phyloP scores from a whole-genome alignment of 148 eudicot species.

The Rhododendron ferrugineum region DNA sequence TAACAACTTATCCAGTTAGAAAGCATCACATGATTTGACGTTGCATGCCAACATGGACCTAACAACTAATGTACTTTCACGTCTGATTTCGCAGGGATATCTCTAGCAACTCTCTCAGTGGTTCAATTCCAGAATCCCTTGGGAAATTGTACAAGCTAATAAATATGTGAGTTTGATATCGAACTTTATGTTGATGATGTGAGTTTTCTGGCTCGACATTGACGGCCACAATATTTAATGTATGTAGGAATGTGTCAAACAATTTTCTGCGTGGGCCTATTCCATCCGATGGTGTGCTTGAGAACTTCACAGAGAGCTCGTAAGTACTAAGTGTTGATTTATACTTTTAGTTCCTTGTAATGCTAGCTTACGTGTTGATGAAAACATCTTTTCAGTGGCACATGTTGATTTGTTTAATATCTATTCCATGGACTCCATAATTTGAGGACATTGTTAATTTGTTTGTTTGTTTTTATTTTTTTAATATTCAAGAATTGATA shows the following conservation, averaged over 20 bases:
- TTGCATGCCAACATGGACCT: background rate
- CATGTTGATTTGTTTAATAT: background rate
- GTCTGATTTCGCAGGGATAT: conserved; percentile 57
- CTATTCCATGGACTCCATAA: background rate
- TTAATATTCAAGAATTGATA: background rate
- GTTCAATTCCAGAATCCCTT: conserved; percentile 74
- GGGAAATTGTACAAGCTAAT: conserved; percentile 68
- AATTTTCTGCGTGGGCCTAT: conserved; percentile 81
- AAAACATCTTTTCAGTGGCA: background rate
- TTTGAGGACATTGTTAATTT: background rate
- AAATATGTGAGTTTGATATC: conserved; percentile 52
- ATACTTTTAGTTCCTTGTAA: background rate
- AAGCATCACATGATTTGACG: background rate
- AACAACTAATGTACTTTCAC: background rate
- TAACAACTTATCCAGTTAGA: background rate
- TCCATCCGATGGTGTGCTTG: conserved; percentile 71
- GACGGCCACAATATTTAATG: conserved; percentile 11
- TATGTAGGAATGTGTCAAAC: conserved; percentile 78
- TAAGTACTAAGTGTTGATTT: conserved; percentile 30
- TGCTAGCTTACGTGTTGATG: background rate
- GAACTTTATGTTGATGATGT: conserved; percentile 10
- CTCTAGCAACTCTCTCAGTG: conserved; percentile 80
- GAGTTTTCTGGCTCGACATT: conserved; percentile 9
- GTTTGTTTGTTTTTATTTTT: background rate
- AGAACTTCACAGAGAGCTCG: conserved; percentile 62